phyloP scores from a whole-genome alignment of 257 asterid genomes.

The Asclepias syriaca region DNA sequence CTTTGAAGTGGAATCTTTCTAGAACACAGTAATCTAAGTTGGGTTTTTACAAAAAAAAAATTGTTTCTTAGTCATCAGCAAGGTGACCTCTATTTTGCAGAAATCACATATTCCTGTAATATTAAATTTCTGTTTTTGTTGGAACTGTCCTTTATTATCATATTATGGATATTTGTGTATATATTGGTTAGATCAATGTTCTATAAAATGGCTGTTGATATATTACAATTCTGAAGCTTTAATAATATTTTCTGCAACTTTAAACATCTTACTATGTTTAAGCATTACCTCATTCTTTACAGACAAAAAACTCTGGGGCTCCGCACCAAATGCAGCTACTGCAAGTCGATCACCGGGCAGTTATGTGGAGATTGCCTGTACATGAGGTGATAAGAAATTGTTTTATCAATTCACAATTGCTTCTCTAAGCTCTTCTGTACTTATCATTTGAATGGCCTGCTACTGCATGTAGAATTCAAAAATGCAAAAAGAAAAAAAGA shows the following conservation, averaged over 20 bases:
- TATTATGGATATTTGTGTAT: neutral
- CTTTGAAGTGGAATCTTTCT: neutral
- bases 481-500: too few species aligned
- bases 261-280: conserved; percentile 13
- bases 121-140: neutral
- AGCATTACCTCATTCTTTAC: too few species aligned
- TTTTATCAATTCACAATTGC: too few species aligned
- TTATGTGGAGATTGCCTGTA: too few species aligned
- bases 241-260: neutral
- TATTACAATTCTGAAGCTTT: neutral
- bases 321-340: too few species aligned
- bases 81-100: neutral
- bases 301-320: too few species aligned
- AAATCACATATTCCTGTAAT: neutral
- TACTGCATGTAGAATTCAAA: too few species aligned
- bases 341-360: too few species aligned
- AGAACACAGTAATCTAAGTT: neutral
- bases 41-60: neutral
- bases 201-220: neutral
- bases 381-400: too few species aligned
- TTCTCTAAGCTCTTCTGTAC: too few species aligned
- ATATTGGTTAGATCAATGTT: neutral
- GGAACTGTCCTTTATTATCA: neutral
- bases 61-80: neutral
- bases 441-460: too few species aligned